Evolutionary conservation across 1,139 yeast genomes (phyloP).

Genomic region (Entelexis sorbosivorans): DNA sequence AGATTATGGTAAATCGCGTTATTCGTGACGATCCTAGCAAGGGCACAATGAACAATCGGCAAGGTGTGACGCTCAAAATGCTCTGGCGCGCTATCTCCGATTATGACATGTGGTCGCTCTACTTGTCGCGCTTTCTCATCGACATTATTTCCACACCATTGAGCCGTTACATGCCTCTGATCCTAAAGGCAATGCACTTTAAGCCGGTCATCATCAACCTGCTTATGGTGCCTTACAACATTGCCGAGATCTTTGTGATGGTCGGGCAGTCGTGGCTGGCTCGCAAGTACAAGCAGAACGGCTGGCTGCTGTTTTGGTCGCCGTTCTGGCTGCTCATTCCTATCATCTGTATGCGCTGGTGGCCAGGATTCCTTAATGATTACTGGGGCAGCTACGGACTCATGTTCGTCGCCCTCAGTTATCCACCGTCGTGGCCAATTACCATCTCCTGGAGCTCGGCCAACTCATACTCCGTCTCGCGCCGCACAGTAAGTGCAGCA

Average conservation of each 20-base stretch:
- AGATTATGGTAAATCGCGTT: conserved; percentile 50
- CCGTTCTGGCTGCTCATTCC: conserved; percentile 21
- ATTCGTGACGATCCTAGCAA: conserved; percentile 59
- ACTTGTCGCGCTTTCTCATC: conserved; percentile 40
- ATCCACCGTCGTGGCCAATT: conserved; percentile 22
- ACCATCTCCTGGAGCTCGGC: conserved; percentile 49
- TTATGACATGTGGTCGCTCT: conserved; percentile 52
- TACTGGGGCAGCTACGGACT: conserved; percentile 21
- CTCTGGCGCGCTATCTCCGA: conserved; percentile 39
- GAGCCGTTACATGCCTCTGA: conserved; percentile 36
- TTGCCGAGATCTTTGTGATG: conserved; percentile 34
- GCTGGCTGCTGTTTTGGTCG: conserved; percentile 3
- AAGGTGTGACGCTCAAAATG: conserved; percentile 37
- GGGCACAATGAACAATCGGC: conserved; percentile 58
- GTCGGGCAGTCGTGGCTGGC: conserved; percentile 30
- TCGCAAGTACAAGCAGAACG: conserved; percentile 12
- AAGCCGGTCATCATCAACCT: conserved; percentile 39
- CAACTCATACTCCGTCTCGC: conserved; percentile 49
- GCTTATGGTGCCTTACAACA: conserved; percentile 40
- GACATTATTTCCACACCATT: conserved; percentile 35
- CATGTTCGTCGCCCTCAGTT: conserved; percentile 14
- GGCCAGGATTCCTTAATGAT: conserved; percentile 20
- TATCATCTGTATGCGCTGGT: conserved; percentile 19
- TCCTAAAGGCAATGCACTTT: conserved; percentile 36
- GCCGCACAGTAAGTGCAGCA: conserved; percentile 52